Evolutionary conservation across 2,329 filamentous ascomycete species (phyloP), one percentile per base, ranked within the genome.

Genomic region (Aureobasidium sp.): DNA sequence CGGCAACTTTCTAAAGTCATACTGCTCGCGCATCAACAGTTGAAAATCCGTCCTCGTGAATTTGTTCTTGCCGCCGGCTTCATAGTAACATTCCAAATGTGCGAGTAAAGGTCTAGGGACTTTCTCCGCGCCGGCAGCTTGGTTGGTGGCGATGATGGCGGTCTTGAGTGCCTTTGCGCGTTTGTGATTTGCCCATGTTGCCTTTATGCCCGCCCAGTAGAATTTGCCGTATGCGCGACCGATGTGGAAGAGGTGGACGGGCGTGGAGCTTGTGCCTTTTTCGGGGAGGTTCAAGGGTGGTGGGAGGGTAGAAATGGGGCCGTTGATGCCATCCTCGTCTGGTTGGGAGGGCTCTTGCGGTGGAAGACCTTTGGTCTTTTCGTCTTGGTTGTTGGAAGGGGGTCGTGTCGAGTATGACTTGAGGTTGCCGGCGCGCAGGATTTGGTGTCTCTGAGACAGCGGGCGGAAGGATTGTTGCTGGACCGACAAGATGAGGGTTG

Each of bases 151-250:
- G 2, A n/a, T 27, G 32, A 49, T 55, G 3, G n/a, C 19, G 19
- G 54, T 22, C 10, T 51, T 35, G 14, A 58, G 30, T 1, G 37
- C 35, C 27, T 48, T 39, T 0, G 74, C 67, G 8, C 71, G 63
- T 54, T 73, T 70, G 59, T 76, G 74, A 59, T 95, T 95, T 55
- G 74, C 71, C 66, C 81, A 83, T 48, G 95, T 83, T 61, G 85
- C 82, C 64, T 83, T 83, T 27, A 95, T 70, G 16, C 90, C 91
- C 1, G 81, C 78, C 71, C 93, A 95, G 81, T 96, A 97, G 78
- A 97, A 97, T 30, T 70, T 70, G 8, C 86, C 61, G 69, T 95
- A 95, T 48, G 86, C 81, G 66, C 86, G 85, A 57, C 88, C 91
- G 24, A 84, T 71, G 38, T 70, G 66, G 63, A 80, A 79, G 57